phyloP scores from a whole-genome alignment of 2,329 filamentous ascomycete species.

The Helicocarpus griseus region DNA sequence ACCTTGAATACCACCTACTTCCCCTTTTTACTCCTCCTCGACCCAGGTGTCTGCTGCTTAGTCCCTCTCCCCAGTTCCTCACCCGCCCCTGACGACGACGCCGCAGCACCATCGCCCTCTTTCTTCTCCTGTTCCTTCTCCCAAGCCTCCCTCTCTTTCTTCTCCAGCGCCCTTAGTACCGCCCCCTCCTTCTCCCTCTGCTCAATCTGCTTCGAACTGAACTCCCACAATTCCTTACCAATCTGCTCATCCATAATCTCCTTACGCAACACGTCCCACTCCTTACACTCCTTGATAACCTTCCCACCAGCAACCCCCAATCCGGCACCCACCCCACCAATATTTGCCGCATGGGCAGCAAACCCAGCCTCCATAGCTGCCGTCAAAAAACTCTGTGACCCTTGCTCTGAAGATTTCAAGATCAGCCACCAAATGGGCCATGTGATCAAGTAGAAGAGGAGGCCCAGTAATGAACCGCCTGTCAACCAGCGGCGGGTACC shows the following conservation, averaged over 20 bases:
- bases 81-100: slow-evolving; percentile 6
- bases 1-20: slow-evolving; percentile 10
- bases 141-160: slow-evolving; percentile 37
- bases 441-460: slow-evolving; percentile 63
- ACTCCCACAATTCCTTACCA: slow-evolving; percentile 81
- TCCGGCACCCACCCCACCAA: neutral
- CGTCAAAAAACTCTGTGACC: slow-evolving; percentile 76
- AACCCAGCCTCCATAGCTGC: slow-evolving; percentile 74
- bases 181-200: slow-evolving; percentile 71
- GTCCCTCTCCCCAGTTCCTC: slow-evolving; percentile 2
- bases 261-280: slow-evolving; percentile 58
- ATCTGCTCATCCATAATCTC: slow-evolving; percentile 71
- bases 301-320: slow-evolving; percentile 45
- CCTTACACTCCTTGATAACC: slow-evolving; percentile 80
- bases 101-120: slow-evolving; percentile 1
- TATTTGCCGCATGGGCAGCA: slow-evolving; percentile 40
- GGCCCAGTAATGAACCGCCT: slow-evolving; percentile 69
- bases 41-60: slow-evolving; percentile 27
- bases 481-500: slow-evolving; percentile 83
- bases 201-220: slow-evolving; percentile 76
- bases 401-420: slow-evolving; percentile 73
- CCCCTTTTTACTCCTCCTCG: slow-evolving; percentile 31
- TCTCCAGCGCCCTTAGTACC: slow-evolving; percentile 47
- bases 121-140: slow-evolving; percentile 13
- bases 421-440: slow-evolving; percentile 82